These are phyloP conservation scores for Setaria italica DNA, from an alignment of 202 grass and related monocot genomes.

Conservation along the genomic window DNA sequence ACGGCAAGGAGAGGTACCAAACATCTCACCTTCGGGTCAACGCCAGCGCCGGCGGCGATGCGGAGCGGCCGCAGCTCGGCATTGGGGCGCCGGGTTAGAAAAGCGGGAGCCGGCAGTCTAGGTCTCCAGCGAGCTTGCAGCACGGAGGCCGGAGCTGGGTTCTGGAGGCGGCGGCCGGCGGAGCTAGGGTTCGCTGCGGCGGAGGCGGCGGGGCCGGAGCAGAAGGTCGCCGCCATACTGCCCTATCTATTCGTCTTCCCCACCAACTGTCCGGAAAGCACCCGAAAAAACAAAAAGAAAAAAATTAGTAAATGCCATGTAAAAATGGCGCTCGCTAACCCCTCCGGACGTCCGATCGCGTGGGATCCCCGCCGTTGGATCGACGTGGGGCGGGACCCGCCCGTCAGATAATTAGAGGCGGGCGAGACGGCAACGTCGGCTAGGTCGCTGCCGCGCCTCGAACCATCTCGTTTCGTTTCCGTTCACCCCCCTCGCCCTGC, in stretches of 20 bases:
- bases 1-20: neutral
- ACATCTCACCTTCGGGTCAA: constrained; percentile 56
- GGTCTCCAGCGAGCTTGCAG: constrained; percentile 1
- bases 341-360: neutral
- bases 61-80: constrained; percentile 44
- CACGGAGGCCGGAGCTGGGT: neutral
- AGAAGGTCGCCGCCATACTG: constrained; percentile 49
- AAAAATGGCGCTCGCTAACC: neutral
- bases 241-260: constrained; percentile 54
- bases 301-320: neutral
- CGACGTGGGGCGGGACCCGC: neutral
- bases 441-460: constrained; percentile 9
- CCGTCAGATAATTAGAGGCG: neutral
- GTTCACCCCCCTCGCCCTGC: neutral
- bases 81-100: constrained; percentile 44
- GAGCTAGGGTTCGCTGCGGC: constrained; percentile 40
- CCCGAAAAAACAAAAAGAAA: neutral
- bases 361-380: neutral
- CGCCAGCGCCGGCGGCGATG: constrained; percentile 39
- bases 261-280: neutral
- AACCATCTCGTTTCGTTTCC: constrained; percentile 13
- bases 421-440: constrained; percentile 22
- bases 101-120: neutral
- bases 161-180: constrained; percentile 8
- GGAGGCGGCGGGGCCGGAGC: constrained; percentile 34